These are phyloP conservation scores for Paralagenidium karlingii DNA, from an alignment of 352 stramenopile genomes.

Conservation along the genomic window DNA sequence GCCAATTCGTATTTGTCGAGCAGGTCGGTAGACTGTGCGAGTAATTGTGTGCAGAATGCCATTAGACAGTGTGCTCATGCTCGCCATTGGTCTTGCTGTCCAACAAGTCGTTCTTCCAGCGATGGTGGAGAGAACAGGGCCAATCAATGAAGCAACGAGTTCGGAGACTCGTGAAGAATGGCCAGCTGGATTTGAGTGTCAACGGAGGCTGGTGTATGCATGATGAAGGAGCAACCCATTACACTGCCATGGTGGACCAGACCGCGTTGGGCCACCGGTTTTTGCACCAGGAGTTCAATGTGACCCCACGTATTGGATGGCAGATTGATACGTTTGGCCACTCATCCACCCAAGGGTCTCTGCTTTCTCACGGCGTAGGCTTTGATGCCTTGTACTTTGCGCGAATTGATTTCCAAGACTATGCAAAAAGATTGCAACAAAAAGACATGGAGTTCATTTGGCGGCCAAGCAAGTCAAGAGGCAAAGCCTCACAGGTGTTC, in stretches of 20 bases:
- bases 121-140: slow-evolving; percentile 90
- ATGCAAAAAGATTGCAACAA: slow-evolving; percentile 72
- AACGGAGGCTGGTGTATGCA: slow-evolving; percentile 99
- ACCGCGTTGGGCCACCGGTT: slow-evolving; percentile 95
- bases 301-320: slow-evolving; percentile 92
- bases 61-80: too few species aligned
- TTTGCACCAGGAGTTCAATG: slow-evolving; percentile 88
- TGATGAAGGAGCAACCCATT: slow-evolving; percentile 95
- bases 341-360: slow-evolving; percentile 84
- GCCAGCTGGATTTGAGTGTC: slow-evolving; percentile 86
- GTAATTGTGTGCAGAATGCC: not conserved
- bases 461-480: slow-evolving; percentile 80
- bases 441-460: slow-evolving; percentile 93
- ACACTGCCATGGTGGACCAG: slow-evolving; percentile 97
- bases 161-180: slow-evolving; percentile 81
- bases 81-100: not conserved
- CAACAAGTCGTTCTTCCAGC: slow-evolving; percentile 87
- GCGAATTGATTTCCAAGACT: slow-evolving; percentile 97
- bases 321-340: slow-evolving; percentile 97
- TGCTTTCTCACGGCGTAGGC: slow-evolving; percentile 86
- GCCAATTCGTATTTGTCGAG: slow-evolving; percentile 94
- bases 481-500: slow-evolving; percentile 75
- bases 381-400: slow-evolving; percentile 97
- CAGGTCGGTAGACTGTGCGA: slow-evolving; percentile 13
- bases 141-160: slow-evolving; percentile 55